Base-by-base conservation (phyloP, 805 yeast species). In the Starmerella bombicola region DNA sequence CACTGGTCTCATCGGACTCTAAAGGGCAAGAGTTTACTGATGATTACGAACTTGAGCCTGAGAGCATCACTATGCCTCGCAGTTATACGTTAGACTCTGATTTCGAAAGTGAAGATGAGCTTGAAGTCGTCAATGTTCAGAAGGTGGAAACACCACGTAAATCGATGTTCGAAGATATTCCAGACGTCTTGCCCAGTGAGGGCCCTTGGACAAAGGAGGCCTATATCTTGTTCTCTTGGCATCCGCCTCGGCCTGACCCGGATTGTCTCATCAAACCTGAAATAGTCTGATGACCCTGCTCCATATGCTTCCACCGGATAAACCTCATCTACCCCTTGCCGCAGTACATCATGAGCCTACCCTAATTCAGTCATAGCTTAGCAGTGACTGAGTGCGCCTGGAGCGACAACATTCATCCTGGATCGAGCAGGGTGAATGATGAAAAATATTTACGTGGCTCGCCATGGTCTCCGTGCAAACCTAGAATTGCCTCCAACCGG, bases 381-480 rank as follows among this genome's bases (percentile, higher is more conserved):
- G n/a, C n/a, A n/a, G n/a, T n/a, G n/a, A n/a, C n/a, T n/a, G n/a
- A n/a, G n/a, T n/a, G n/a, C n/a, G n/a, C n/a, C n/a, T n/a, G n/a
- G n/a, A n/a, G n/a, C n/a, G n/a, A n/a, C n/a, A n/a, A n/a, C n/a
- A n/a, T n/a, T n/a, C n/a, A n/a, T n/a, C n/a, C n/a, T n/a, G n/a
- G n/a, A n/a, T n/a, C n/a, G n/a, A n/a, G n/a, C n/a, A n/a, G 15
- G 12, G 28, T 19, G 5, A 13, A 48, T 48, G 51, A 40, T 36
- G 9, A 5, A 31, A 16, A 42, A 44, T 25, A 24, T 49, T 13
- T 49, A 48, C 17, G 49, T 49, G 3, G 43, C 37, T 21, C 53
- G 60, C 12, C 97, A 88, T 60, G 98, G 97, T 0, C 83, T 73
- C 62, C 67, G 97, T 43, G 76, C 93, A 37, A 85, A 86, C 56